These are phyloP conservation scores for Zoysia matrella DNA, from an alignment of 202 grass and related monocot species.

Conservation along the genomic window DNA sequence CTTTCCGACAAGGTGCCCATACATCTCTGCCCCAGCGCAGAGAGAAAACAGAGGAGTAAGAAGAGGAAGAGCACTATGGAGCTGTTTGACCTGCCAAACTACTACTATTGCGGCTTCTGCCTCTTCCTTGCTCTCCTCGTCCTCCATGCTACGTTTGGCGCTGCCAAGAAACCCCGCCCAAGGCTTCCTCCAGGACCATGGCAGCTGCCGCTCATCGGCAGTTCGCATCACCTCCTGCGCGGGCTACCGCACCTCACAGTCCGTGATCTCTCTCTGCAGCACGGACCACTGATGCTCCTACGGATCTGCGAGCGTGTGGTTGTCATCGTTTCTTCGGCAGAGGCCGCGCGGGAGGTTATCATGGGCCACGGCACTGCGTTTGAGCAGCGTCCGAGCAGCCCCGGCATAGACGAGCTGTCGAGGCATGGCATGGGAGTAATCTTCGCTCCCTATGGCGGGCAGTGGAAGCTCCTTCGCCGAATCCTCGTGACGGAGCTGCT, in stretches of 20 bases:
- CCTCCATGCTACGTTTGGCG: neutral
- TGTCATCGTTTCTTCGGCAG: conserved; percentile 45
- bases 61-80: too few relatives aligned
- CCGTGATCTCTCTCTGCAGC: conserved; percentile 32
- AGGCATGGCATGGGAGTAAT: conserved; percentile 36
- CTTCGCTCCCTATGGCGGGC: conserved; percentile 54
- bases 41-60: too few relatives aligned
- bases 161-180: neutral
- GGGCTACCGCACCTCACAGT: conserved; percentile 47
- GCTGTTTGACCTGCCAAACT: neutral
- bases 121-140: neutral
- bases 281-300: conserved; percentile 51
- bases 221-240: conserved; percentile 40
- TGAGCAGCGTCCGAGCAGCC: conserved; percentile 28
- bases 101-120: neutral
- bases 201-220: conserved; percentile 51
- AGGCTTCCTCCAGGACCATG: conserved; percentile 36
- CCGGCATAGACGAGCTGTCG: conserved; percentile 31
- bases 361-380: conserved; percentile 36
- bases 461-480: conserved; percentile 55
- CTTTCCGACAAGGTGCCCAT: too few relatives aligned
- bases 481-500: conserved; percentile 55
- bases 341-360: conserved; percentile 34
- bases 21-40: too few relatives aligned
- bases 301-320: conserved; percentile 30